Percentiles rank a stretch among this genome's conserved stretches.
Conservation (phyloP, 768 basidiomycete genomes). For the Dentipellis sp. region DNA sequence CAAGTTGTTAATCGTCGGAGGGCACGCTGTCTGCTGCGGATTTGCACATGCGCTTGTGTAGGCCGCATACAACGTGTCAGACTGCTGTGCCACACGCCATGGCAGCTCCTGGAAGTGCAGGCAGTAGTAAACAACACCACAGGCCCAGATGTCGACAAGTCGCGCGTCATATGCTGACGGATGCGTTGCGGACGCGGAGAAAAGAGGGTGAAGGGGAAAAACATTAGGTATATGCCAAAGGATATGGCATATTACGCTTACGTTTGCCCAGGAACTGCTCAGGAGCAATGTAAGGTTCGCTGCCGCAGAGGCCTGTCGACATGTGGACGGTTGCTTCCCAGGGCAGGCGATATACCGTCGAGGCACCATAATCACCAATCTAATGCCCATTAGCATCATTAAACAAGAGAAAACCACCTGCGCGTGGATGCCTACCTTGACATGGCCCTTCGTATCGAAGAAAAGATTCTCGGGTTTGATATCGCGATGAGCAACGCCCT, state of each 20-base stretch:
- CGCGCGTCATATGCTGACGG: slow-evolving; percentile 88
- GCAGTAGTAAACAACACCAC: slow-evolving; percentile 96
- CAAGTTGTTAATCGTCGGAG: slow-evolving; percentile 79
- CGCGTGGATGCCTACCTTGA: slow-evolving; percentile 57
- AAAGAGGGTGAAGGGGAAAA: slow-evolving; percentile 5
- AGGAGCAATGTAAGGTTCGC: slow-evolving; percentile 97
- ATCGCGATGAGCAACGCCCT: slow-evolving; percentile 97
- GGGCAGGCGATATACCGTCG: slow-evolving; percentile 96
- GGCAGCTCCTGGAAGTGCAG: slow-evolving; percentile 96
- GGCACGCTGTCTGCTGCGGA: slow-evolving; percentile 33
- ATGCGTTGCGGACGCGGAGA: background rate
- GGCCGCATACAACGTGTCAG: slow-evolving; percentile 72
- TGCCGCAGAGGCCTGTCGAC: slow-evolving; percentile 94
- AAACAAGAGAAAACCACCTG: slow-evolving; percentile 1
- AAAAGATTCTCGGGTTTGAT: slow-evolving; percentile 98
- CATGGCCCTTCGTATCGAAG: slow-evolving; percentile 84
- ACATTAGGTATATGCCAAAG: slow-evolving; percentile 30
- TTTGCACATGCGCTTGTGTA: slow-evolving; percentile 55
- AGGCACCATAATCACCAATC: slow-evolving; percentile 98
- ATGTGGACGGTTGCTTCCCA: slow-evolving; percentile 98
- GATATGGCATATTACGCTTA: slow-evolving; percentile 41
- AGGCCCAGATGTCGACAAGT: slow-evolving; percentile 96
- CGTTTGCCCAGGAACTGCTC: slow-evolving; percentile 96
- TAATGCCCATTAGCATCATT: slow-evolving; percentile 23
- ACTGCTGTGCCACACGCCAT: slow-evolving; percentile 87